phyloP scores from a whole-genome alignment of 495 filamentous ascomycete genomes.

The Xylaria intraflava region DNA sequence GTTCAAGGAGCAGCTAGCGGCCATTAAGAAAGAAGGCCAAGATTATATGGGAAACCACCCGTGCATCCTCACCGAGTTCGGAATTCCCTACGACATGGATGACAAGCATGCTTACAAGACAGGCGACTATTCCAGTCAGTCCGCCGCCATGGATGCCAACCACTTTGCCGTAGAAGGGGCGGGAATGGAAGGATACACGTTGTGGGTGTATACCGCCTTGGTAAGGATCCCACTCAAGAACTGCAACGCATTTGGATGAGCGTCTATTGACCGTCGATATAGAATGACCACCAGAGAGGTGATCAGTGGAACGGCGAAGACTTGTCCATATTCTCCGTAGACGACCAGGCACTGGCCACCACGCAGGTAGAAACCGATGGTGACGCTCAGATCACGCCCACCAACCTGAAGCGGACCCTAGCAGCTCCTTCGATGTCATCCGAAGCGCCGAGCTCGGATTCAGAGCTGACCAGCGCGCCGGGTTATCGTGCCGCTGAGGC shows the following conservation, averaged over 20 bases:
- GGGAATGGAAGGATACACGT: slow-evolving; percentile 69
- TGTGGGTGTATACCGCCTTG: slow-evolving; percentile 79
- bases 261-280: slow-evolving; percentile 6
- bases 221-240: slow-evolving; percentile 34
- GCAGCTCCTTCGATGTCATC: slow-evolving; percentile 66
- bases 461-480: slow-evolving; percentile 49
- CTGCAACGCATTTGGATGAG: background rate
- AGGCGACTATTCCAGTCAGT: slow-evolving; percentile 92
- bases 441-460: slow-evolving; percentile 41
- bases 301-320: slow-evolving; percentile 98
- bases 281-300: slow-evolving; percentile 85
- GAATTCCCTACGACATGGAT: slow-evolving; percentile 99
- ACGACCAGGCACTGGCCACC: slow-evolving; percentile 64
- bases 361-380: slow-evolving; percentile 43
- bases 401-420: slow-evolving; percentile 66
- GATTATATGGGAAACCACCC: slow-evolving; percentile 88
- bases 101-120: slow-evolving; percentile 90
- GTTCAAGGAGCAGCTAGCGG: slow-evolving; percentile 82
- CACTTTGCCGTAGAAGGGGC: slow-evolving; percentile 86
- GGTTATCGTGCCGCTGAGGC: slow-evolving; percentile 89
- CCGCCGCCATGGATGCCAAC: slow-evolving; percentile 92
- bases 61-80: slow-evolving; percentile 88
- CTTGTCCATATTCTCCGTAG: slow-evolving; percentile 77
- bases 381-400: slow-evolving; percentile 53
- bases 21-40: slow-evolving; percentile 80